Evolutionary conservation across 345 rosid genomes (phyloP).

Genomic region (Eucalyptus erythrocorys): DNA sequence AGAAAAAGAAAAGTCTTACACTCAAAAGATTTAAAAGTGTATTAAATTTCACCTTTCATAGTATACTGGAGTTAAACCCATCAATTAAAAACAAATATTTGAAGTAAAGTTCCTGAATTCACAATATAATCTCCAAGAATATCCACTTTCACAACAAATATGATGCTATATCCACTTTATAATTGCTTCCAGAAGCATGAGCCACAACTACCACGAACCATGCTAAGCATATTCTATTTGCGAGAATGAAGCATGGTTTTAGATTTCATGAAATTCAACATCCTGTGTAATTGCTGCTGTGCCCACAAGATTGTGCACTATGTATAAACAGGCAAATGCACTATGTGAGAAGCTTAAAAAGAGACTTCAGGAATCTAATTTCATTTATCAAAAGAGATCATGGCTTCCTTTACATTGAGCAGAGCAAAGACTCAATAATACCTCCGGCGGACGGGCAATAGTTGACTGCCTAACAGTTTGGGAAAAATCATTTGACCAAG

Average conservation of each 20-base stretch:
- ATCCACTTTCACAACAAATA: not conserved
- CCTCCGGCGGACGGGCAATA: slow-evolving; percentile 70
- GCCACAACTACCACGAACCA: not conserved
- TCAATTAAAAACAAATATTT: not conserved
- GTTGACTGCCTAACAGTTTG: slow-evolving; percentile 38
- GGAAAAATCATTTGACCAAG: slow-evolving; percentile 69
- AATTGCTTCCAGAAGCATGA: not conserved
- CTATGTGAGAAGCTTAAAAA: not conserved
- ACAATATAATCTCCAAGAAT: not conserved
- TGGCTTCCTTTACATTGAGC: not conserved
- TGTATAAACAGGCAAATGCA: not conserved
- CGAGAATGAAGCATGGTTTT: not conserved
- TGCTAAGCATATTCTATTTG: not conserved
- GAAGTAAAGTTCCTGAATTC: not conserved
- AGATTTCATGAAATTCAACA: not conserved
- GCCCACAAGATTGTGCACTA: not conserved
- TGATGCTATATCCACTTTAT: not conserved
- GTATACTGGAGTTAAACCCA: not conserved
- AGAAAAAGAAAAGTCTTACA: not conserved
- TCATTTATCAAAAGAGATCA: not conserved
- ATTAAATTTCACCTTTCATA: not conserved
- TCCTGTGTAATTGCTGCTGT: not conserved
- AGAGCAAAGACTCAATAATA: not conserved
- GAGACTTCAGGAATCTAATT: not conserved
- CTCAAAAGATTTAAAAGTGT: not conserved